Evolutionary conservation across 257 asterid genomes (phyloP).

Genomic region (Marsdenia floribunda): DNA sequence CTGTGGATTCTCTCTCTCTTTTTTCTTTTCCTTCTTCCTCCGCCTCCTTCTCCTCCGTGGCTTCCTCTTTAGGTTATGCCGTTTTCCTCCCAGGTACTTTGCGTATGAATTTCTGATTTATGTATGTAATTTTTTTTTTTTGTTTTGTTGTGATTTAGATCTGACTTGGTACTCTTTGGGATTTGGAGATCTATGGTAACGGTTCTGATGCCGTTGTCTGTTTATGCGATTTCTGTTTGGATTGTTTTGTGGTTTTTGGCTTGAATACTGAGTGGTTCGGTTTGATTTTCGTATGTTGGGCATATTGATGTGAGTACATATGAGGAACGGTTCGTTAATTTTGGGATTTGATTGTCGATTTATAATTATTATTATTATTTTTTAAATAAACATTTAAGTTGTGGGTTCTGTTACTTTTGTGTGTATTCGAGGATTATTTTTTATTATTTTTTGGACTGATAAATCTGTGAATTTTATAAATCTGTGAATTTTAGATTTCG

Average conservation of each 20-base stretch:
- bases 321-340: neutral
- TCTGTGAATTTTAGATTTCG: neutral
- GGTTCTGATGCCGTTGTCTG: neutral
- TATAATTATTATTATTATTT: no score
- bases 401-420: neutral
- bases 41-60: conserved; percentile 17
- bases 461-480: neutral
- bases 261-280: neutral
- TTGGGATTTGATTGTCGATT: neutral
- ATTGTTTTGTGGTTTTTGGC: neutral
- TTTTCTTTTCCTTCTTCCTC: no score
- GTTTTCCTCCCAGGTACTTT: conserved; percentile 25
- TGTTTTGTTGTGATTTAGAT: neutral
- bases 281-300: neutral
- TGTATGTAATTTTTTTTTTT: neutral
- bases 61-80: conserved; percentile 33
- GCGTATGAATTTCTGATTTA: neutral
- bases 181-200: neutral
- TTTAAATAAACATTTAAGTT: no score
- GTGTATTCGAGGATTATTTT: neutral
- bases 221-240: neutral
- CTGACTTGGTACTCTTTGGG: neutral
- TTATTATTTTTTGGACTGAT: neutral
- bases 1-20: neutral
- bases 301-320: neutral